Conservation (phyloP, 352 stramenopile species). For the Pythium dissimile region DNA sequence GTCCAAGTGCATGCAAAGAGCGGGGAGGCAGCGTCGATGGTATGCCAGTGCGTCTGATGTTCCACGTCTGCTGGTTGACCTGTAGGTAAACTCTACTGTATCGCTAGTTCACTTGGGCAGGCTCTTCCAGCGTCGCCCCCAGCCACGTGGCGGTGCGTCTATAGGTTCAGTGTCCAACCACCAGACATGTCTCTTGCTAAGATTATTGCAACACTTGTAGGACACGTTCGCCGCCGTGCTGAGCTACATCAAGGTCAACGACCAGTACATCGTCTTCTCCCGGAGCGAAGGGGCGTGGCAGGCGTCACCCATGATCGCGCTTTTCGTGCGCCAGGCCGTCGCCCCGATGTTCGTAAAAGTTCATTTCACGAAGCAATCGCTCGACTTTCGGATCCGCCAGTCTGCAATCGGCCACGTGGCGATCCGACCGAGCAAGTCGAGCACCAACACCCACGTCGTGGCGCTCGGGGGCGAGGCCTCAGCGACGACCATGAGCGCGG, state of each 20-base stretch:
- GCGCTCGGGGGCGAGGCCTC: neutral
- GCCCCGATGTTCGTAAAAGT: neutral
- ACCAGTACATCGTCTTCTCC: conserved; percentile 8
- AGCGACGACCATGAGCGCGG: neutral
- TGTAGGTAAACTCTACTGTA: no score
- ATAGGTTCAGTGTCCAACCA: neutral
- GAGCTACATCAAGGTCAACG: conserved; percentile 18
- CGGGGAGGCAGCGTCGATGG: no score
- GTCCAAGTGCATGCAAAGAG: no score
- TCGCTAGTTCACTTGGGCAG: no score
- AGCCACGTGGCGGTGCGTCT: neutral
- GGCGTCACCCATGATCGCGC: conserved; percentile 9
- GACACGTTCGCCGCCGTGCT: conserved; percentile 2
- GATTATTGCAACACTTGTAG: neutral
- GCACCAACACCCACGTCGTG: neutral
- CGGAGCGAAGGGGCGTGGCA: conserved; percentile 3
- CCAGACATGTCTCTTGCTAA: neutral
- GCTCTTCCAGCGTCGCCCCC: no score
- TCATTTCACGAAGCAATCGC: conserved; percentile 6
- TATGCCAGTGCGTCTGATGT: no score
- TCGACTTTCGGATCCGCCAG: conserved; percentile 1
- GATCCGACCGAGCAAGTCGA: conserved; percentile 13
- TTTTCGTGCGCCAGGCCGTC: conserved; percentile 5
- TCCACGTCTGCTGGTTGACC: no score
- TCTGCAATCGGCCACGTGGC: neutral